Evolutionary conservation across 148 eudicot genomes (phyloP), one percentile per base, ranked within the genome.

Genomic region (Nepenthes mirabilis): DNA sequence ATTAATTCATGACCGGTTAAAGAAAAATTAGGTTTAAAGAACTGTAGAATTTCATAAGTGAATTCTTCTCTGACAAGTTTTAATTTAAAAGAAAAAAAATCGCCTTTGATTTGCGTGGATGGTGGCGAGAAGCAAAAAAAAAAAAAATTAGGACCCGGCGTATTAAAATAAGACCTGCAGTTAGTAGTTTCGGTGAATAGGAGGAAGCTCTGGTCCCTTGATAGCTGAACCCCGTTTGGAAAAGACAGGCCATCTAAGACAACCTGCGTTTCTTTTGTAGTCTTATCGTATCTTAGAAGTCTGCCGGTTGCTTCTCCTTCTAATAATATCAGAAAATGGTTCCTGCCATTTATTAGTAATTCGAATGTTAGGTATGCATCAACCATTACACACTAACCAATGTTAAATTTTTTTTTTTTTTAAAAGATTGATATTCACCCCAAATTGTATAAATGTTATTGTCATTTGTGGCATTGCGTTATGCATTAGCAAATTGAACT

Each of bases 291-390:
- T 73, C 94, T 80, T 5, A 91, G 86, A 7, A 91, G 84, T 61
- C 97, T 78, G 11, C 97, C 97, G 1, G 83, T 88, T 50, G 88
- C 74, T 75, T 88, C 96, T 65, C 97, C 96, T 74, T 91, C 96
- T 69, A 91, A 62, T 70, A 91, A 53, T 62, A 91, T 85, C 36
- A 81, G 58, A 59, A 91, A 91, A 70, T 91, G 87, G 52, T 83
- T 70, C 86, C 97, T 91, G 66, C 56, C 60, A 33, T 36, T 12
- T 6, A 32, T 34, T 32, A 34, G 32, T 54, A 8, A 33, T 4
- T 5, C 56, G 14, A 32, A 13, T 52, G 12, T 52, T 14, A 3
- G 5, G 12, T 5, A 13, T 0, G 6, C 55, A 11, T 10, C 5
- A 4, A 5, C 12, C 5, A 52, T 14, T 52, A 52, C 13, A 11